phyloP scores from a whole-genome alignment of 805 yeast species.

The Torulaspora delbrueckii region DNA sequence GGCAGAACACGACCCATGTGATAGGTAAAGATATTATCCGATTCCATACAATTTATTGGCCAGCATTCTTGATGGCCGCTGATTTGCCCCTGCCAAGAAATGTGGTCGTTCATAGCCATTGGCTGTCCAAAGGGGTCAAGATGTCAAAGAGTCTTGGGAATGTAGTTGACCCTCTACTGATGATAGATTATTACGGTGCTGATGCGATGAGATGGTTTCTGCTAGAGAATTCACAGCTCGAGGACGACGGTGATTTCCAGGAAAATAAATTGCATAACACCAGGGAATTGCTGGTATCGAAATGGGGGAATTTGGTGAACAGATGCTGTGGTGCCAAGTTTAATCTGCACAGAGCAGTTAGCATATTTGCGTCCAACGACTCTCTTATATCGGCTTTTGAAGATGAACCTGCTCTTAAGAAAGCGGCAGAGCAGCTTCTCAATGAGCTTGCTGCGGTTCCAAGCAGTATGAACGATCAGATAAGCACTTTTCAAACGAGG shows the following conservation, averaged over 20 bases:
- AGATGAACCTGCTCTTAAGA: constrained; percentile 11
- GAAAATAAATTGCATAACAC: constrained; percentile 48
- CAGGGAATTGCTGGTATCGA: constrained; percentile 68
- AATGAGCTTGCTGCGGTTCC: constrained; percentile 36
- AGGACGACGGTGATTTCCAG: constrained; percentile 74
- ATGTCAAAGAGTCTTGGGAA: constrained; percentile 94
- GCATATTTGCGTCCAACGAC: constrained; percentile 15
- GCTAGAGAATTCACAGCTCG: constrained; percentile 68
- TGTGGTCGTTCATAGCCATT: constrained; percentile 87
- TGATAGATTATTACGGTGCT: constrained; percentile 58
- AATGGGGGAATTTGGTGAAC: constrained; percentile 73
- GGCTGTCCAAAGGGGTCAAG: constrained; percentile 84
- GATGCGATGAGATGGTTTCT: constrained; percentile 73
- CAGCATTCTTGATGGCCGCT: constrained; percentile 82
- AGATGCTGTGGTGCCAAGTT: constrained; percentile 73
- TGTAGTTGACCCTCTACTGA: constrained; percentile 84
- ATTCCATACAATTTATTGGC: constrained; percentile 94
- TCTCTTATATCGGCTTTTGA: constrained; percentile 16
- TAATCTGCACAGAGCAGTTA: constrained; percentile 44
- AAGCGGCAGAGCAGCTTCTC: constrained; percentile 30
- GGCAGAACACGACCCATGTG: constrained; percentile 57
- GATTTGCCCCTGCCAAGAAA: constrained; percentile 63
- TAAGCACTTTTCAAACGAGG: constrained; percentile 48
- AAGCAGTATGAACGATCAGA: constrained; percentile 39
- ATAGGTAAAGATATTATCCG: constrained; percentile 88